A percentile compares a stretch with the other conserved stretches of the same genome.
phyloP scores from a whole-genome alignment of 1,284 basidiomycete genomes.

The Termitomyces sp. region DNA sequence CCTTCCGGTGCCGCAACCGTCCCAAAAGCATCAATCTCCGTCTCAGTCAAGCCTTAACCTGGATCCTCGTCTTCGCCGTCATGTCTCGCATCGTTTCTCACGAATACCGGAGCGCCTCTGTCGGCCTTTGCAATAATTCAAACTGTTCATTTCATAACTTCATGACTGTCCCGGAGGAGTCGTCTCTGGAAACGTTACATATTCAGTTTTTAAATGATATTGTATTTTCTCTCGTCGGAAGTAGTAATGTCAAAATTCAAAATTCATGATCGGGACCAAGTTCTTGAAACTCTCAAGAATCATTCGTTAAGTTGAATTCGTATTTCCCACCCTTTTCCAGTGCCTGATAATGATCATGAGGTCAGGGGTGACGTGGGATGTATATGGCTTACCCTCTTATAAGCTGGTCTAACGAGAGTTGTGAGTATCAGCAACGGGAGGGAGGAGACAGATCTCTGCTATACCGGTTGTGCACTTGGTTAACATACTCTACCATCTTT shows the following conservation, averaged over 20 bases:
- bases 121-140: not conserved
- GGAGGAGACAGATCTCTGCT: not conserved
- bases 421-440: not conserved
- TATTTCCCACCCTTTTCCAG: constrained; percentile 34
- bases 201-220: not conserved
- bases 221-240: not conserved
- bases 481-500: constrained; percentile 13
- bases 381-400: constrained; percentile 20
- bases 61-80: constrained; percentile 10
- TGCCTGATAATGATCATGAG: constrained; percentile 20
- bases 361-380: not conserved
- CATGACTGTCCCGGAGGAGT: too few relatives aligned
- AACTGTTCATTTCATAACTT: not conserved
- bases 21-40: not conserved
- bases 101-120: constrained; percentile 18
- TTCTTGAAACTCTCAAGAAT: not conserved
- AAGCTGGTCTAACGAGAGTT: constrained; percentile 27
- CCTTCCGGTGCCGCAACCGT: not conserved
- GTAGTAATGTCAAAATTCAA: not conserved
- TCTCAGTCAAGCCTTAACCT: not conserved
- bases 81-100: constrained; percentile 10
- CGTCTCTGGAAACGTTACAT: not conserved
- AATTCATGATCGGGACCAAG: not conserved
- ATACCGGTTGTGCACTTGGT: constrained; percentile 12
- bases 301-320: constrained; percentile 16